Percentiles rank a stretch among this genome's conserved stretches.
phyloP scores from a whole-genome alignment of 192 early-diverging fungal species.

The Fimicolochytrium jonesii region DNA sequence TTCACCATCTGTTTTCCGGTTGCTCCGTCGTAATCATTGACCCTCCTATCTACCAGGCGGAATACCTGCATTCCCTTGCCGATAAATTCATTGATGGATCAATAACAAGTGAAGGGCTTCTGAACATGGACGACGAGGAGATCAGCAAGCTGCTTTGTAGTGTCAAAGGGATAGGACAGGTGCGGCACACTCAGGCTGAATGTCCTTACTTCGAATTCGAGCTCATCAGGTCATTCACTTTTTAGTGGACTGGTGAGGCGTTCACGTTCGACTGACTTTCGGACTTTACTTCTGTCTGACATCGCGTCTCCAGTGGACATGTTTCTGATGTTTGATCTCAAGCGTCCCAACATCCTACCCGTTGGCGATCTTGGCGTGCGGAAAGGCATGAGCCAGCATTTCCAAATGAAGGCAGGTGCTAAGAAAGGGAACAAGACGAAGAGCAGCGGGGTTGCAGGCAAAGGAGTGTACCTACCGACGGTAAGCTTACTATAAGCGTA shows the following conservation, averaged over 20 bases:
- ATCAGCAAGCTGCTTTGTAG: constrained; percentile 48
- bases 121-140: constrained; percentile 51
- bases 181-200: constrained; percentile 32
- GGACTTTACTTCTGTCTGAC: background rate
- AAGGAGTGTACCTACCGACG: constrained; percentile 23
- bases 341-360: constrained; percentile 67
- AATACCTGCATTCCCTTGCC: constrained; percentile 65
- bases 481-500: background rate
- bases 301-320: constrained; percentile 50
- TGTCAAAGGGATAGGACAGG: constrained; percentile 66
- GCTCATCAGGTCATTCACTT: no score
- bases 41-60: constrained; percentile 37
- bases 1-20: constrained; percentile 27
- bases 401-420: constrained; percentile 46
- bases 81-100: constrained; percentile 49
- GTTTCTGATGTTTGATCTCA: constrained; percentile 70
- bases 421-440: constrained; percentile 43
- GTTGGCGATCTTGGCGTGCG: constrained; percentile 61
- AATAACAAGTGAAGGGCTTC: constrained; percentile 42
- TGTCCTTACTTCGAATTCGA: background rate
- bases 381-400: constrained; percentile 62
- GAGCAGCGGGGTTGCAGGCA: constrained; percentile 24
- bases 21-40: background rate
- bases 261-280: no score
- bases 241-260: constrained; percentile 16